A percentile compares a stretch with the other conserved stretches of the same genome.
phyloP scores from a whole-genome alignment of 208 protist species.

The Trypanosoma vivax region DNA sequence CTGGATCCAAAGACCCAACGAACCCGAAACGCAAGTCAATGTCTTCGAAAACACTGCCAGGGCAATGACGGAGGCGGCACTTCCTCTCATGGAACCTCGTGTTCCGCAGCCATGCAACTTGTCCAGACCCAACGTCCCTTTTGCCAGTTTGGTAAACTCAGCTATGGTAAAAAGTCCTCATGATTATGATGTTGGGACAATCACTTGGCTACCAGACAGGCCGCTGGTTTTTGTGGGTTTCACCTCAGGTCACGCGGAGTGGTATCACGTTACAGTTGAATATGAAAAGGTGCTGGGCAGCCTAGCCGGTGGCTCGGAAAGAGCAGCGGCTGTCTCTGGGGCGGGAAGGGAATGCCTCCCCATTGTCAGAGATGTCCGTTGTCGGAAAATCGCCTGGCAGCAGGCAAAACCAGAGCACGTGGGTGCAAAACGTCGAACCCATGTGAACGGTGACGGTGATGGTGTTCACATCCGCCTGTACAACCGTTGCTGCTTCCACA shows the following conservation, averaged over 20 bases:
- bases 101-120: too few relatives aligned
- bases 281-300: too few relatives aligned
- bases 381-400: not conserved
- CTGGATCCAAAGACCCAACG: too few relatives aligned
- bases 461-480: constrained; percentile 29
- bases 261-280: constrained; percentile 74
- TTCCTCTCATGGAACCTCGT: not conserved
- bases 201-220: constrained; percentile 81
- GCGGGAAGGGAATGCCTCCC: too few relatives aligned
- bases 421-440: not conserved
- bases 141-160: not conserved
- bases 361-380: too few relatives aligned
- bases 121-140: not conserved
- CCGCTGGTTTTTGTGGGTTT: constrained; percentile 78
- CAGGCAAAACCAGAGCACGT: not conserved
- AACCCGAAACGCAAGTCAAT: not conserved
- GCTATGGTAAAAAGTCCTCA: not conserved
- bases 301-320: too few relatives aligned
- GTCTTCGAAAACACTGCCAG: not conserved
- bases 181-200: constrained; percentile 31
- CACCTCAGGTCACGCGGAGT: constrained; percentile 53
- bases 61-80: not conserved
- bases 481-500: constrained; percentile 2
- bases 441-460: constrained; percentile 26
- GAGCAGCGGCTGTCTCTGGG: not conserved